Conservation (phyloP, 2,329 filamentous ascomycete genomes). For the Myriangium duriaei region DNA sequence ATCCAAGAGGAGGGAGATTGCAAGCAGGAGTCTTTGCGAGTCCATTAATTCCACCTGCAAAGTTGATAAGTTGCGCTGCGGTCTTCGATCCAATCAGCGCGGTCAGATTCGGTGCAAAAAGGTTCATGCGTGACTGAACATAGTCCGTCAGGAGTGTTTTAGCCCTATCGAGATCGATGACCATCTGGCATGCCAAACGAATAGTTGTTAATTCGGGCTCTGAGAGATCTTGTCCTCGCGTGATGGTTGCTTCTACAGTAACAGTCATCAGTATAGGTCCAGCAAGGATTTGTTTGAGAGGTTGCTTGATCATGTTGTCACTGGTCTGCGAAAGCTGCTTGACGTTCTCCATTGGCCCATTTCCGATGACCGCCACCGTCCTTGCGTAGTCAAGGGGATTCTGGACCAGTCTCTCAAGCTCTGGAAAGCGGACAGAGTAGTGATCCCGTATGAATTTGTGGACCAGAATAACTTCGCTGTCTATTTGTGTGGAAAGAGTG, state of each 20-base stretch:
- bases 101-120: conserved; percentile 90
- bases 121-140: conserved; percentile 90
- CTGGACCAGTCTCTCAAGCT: conserved; percentile 78
- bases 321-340: conserved; percentile 63
- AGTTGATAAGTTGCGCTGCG: conserved; percentile 91
- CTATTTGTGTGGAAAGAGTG: conserved; percentile 79
- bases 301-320: conserved; percentile 63
- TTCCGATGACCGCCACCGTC: conserved; percentile 83
- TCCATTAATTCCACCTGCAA: conserved; percentile 75
- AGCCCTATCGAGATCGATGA: conserved; percentile 72
- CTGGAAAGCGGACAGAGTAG: conserved; percentile 86
- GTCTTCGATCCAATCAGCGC: conserved; percentile 83
- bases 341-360: conserved; percentile 82
- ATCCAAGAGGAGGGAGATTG: conserved; percentile 82
- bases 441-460: conserved; percentile 96
- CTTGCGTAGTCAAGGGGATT: conserved; percentile 93
- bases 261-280: conserved; percentile 91
- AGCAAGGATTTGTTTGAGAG: conserved; percentile 71
- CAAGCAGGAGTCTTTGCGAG: conserved; percentile 87
- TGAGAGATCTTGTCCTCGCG: conserved; percentile 65
- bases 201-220: conserved; percentile 64
- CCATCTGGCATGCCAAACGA: conserved; percentile 70
- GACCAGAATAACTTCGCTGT: conserved; percentile 80
- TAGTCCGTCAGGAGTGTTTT: conserved; percentile 84
- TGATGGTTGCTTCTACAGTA: conserved; percentile 84